Evolutionary conservation across 352 stramenopile genomes (phyloP).

Genomic region (Globisporangium cylindrosporum): DNA sequence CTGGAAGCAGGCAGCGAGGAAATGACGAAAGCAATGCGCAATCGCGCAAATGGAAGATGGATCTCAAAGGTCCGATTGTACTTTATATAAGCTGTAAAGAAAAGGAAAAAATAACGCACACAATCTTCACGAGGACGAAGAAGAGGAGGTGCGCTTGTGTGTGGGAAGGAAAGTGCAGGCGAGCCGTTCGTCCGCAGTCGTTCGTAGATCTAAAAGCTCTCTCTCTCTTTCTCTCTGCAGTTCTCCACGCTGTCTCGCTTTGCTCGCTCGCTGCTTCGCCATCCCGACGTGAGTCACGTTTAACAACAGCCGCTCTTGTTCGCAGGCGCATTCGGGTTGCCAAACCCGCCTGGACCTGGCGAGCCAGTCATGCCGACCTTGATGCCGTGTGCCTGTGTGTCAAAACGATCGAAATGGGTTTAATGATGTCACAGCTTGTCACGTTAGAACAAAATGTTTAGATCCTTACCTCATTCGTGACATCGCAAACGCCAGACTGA

Average conservation of each 20-base stretch:
- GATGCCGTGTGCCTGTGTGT: slow-evolving; percentile 74
- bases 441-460: background rate
- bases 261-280: background rate
- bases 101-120: background rate
- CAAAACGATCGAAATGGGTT: background rate
- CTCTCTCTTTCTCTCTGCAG: background rate
- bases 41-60: background rate
- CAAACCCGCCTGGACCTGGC: slow-evolving; percentile 70
- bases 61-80: background rate
- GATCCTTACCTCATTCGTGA: slow-evolving; percentile 88
- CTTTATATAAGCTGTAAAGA: slow-evolving; percentile 1
- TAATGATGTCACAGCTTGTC: background rate
- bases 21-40: background rate
- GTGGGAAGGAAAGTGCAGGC: background rate
- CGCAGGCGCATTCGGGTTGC: slow-evolving; percentile 65
- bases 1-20: too few species aligned
- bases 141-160: background rate
- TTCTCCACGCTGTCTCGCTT: background rate
- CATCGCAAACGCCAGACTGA: slow-evolving; percentile 92
- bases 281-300: slow-evolving; percentile 9
- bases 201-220: slow-evolving; percentile 3
- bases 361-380: slow-evolving; percentile 88
- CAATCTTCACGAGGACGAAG: background rate
- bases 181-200: background rate
- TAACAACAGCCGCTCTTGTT: slow-evolving; percentile 81